phyloP scores from a whole-genome alignment of 2,329 filamentous ascomycete species.

The Fusarium poae region DNA sequence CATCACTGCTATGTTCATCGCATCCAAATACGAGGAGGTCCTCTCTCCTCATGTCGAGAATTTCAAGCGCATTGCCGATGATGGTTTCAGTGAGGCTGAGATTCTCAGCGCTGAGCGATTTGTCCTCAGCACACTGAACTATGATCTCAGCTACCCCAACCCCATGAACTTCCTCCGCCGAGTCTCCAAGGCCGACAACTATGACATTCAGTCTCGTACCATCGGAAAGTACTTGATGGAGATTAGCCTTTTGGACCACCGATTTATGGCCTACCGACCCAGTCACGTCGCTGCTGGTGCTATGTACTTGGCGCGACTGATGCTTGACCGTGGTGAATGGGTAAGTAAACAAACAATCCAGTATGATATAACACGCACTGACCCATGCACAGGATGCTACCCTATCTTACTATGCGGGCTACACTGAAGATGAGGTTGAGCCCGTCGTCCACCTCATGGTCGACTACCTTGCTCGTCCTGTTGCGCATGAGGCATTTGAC shows the following conservation, averaged over 20 bases:
- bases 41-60: constrained; percentile 96
- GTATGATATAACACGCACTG: constrained; percentile 45
- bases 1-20: constrained; percentile 99
- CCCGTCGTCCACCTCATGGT: constrained; percentile 95
- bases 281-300: constrained; percentile 91
- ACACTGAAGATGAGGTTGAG: constrained; percentile 91
- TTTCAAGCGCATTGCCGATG: constrained; percentile 96
- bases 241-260: constrained; percentile 94
- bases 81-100: constrained; percentile 94
- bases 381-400: constrained; percentile 76
- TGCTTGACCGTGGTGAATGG: constrained; percentile 92
- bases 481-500: constrained; percentile 97
- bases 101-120: constrained; percentile 98
- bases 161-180: constrained; percentile 99
- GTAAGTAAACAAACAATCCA: constrained; percentile 64
- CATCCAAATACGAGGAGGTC: constrained; percentile 98
- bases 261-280: constrained; percentile 89
- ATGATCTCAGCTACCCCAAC: constrained; percentile 98
- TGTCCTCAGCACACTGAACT: constrained; percentile 89
- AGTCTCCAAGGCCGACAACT: constrained; percentile 99
- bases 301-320: constrained; percentile 94
- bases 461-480: constrained; percentile 91
- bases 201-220: constrained; percentile 97
- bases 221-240: constrained; percentile 98
- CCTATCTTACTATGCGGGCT: constrained; percentile 90